Base-by-base conservation (phyloP, 2,329 filamentous ascomycete species). In the Cladosporium halotolerans region DNA sequence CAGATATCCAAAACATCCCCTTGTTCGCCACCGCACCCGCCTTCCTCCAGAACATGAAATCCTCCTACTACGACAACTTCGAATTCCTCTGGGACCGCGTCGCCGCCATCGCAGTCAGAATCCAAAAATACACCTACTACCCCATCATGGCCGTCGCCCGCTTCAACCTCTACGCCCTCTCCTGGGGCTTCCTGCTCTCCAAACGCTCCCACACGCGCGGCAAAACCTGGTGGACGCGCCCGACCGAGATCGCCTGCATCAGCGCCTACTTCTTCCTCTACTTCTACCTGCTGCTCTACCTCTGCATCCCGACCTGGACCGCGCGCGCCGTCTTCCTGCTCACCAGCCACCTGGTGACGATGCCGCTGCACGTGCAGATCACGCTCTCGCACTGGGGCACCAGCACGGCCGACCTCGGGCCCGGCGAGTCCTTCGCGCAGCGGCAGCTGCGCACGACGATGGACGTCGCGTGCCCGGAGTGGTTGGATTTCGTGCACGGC, bases 371-470 rank as follows among this genome's bases (percentile, higher is more conserved):
- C 68, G 80, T 92, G 9, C 90, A 96, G 68, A 95, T 96, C 67
- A 95, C 89, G 0, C 79, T 96, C 14, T 93, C 88, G 2, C 90
- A 96, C 70, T 96, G 95, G 41, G 59, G 88, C 60, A 96, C 95
- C 90, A 92, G 88, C 62, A 96, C 90, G 0, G 80, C 88, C 9
- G 89, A 96, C 63, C 77, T 96, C 10, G 91, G 91, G 0, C 83
- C 86, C 1, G 77, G 84, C 48, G 90, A 96, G 68, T 93, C 88
- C 0, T 96, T 96, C 68, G 83, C 90, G 0, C 89, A 95, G 70
- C 88, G 85, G 69, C 93, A 95, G 85, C 77, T 96, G 43, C 84
- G 91, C 60, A 96, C 90, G 9, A 18, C 16, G 16, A 86, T 88
- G 83, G 85, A 88, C 62, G 80, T 88, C 45, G 83, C 85, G 61